Evolutionary conservation across 768 basidiomycete species (phyloP).

Genomic region (Pleurotus cornucopiae): DNA sequence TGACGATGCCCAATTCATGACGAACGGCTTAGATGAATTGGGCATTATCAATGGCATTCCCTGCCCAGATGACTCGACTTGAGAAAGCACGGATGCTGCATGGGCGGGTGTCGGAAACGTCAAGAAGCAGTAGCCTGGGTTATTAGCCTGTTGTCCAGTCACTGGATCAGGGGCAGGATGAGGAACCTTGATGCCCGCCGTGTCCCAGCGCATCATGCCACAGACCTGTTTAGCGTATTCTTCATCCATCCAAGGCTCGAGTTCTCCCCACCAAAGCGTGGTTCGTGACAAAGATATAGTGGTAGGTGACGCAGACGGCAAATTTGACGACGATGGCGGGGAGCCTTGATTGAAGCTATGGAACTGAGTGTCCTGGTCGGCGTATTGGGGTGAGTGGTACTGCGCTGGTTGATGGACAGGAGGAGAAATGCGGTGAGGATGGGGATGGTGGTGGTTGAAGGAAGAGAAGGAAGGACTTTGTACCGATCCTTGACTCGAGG

Average conservation of each 20-base stretch:
- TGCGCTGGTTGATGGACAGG: constrained; percentile 20
- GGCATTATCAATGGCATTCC: constrained; percentile 66
- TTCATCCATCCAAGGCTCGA: constrained; percentile 98
- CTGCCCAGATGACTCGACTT: constrained; percentile 48
- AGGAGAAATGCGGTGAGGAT: constrained; percentile 31
- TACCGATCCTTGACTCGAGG: constrained; percentile 20
- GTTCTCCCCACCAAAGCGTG: constrained; percentile 82
- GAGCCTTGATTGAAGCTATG: constrained; percentile 10
- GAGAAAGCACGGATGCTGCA: constrained; percentile 66
- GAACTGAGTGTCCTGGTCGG: constrained; percentile 9
- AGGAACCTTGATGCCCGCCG: constrained; percentile 69
- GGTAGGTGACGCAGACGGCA: constrained; percentile 17
- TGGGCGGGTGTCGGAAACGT: constrained; percentile 73
- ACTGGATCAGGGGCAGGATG: constrained; percentile 52
- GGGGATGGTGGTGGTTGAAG: constrained; percentile 39
- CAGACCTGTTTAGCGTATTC: constrained; percentile 90
- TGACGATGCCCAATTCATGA: constrained; percentile 70
- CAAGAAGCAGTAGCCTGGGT: constrained; percentile 85
- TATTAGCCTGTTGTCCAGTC: constrained; percentile 67
- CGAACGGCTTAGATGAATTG: constrained; percentile 78
- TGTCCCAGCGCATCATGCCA: constrained; percentile 83
- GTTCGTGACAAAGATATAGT: constrained; percentile 36
- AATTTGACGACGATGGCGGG: constrained; percentile 18
- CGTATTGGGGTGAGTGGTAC: constrained; percentile 9
- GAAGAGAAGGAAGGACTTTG: constrained; percentile 28